Percentiles rank a stretch among this genome's conserved stretches.
These are phyloP conservation scores for Ampelomyces quisqualis DNA, from an alignment of 2,329 filamentous ascomycete genomes.

Conservation along the genomic window DNA sequence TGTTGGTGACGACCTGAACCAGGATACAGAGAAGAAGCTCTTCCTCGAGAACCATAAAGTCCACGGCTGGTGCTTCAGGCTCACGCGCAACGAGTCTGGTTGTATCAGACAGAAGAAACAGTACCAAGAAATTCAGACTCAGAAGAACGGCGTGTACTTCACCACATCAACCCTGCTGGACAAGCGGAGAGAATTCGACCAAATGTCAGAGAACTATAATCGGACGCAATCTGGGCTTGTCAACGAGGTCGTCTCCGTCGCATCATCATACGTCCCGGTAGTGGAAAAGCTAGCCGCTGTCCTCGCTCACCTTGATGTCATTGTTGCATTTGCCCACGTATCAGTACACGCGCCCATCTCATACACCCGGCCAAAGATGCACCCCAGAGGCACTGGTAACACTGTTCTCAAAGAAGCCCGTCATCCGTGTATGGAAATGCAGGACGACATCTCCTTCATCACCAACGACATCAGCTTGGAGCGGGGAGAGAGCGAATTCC, in stretches of 20 bases:
- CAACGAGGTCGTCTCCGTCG: slow-evolving; percentile 87
- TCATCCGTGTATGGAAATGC: slow-evolving; percentile 97
- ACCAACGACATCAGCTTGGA: slow-evolving; percentile 89
- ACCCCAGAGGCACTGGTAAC: slow-evolving; percentile 81
- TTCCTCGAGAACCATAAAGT: slow-evolving; percentile 96
- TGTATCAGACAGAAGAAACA: slow-evolving; percentile 88
- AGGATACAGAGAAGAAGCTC: slow-evolving; percentile 97
- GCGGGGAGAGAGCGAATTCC: slow-evolving; percentile 78
- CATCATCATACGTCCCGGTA: slow-evolving; percentile 91
- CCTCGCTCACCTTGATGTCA: slow-evolving; percentile 90
- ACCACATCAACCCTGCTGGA: slow-evolving; percentile 80
- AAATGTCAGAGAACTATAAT: slow-evolving; percentile 92
- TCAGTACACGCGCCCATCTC: slow-evolving; percentile 89
- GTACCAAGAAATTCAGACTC: slow-evolving; percentile 94
- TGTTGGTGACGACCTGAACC: slow-evolving; percentile 77
- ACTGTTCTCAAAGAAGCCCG: slow-evolving; percentile 90
- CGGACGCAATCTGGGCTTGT: slow-evolving; percentile 90
- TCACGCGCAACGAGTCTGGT: slow-evolving; percentile 85
- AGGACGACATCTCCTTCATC: slow-evolving; percentile 98
- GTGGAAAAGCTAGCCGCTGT: slow-evolving; percentile 85
- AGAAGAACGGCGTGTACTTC: slow-evolving; percentile 99
- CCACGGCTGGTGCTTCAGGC: slow-evolving; percentile 93
- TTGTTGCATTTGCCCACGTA: slow-evolving; percentile 89
- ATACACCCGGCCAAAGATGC: slow-evolving; percentile 88
- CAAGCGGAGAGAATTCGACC: slow-evolving; percentile 86